Evolutionary conservation across 2,329 filamentous ascomycete species (phyloP).

Genomic region (Aspergillus uvarum): DNA sequence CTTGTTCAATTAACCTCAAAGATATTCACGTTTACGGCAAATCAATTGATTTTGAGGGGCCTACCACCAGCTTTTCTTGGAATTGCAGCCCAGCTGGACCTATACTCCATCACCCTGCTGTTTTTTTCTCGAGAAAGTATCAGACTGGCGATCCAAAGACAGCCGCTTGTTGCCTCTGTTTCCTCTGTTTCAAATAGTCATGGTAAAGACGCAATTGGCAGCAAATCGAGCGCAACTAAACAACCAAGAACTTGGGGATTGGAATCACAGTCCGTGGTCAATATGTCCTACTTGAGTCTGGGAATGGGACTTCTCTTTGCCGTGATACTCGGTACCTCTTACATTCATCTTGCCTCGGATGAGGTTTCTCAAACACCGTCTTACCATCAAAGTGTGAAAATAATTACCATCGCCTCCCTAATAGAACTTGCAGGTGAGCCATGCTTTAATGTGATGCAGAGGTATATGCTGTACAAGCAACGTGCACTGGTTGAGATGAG

Average conservation of each 20-base stretch:
- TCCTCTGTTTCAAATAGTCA: constrained; percentile 18
- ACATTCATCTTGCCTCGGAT: constrained; percentile 57
- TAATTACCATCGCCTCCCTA: constrained; percentile 59
- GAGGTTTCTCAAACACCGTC: constrained; percentile 60
- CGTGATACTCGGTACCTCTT: constrained; percentile 64
- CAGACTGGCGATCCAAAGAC: constrained; percentile 85
- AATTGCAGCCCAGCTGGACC: constrained; percentile 83
- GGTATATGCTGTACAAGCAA: constrained; percentile 73
- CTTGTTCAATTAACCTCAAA: constrained; percentile 84
- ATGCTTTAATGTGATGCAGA: constrained; percentile 83
- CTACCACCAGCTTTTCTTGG: constrained; percentile 83
- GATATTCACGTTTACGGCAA: constrained; percentile 83
- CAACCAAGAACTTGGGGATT: constrained; percentile 24
- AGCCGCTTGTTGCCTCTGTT: constrained; percentile 44
- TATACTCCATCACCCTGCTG: constrained; percentile 88
- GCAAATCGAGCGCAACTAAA: constrained; percentile 3
- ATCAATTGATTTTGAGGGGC: constrained; percentile 85
- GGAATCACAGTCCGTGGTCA: constrained; percentile 72
- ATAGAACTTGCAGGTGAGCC: constrained; percentile 85
- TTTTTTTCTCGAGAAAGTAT: constrained; percentile 93
- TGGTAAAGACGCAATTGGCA: constrained; percentile 10
- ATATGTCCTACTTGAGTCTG: constrained; percentile 80
- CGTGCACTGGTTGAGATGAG: constrained; percentile 80
- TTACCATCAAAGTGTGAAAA: constrained; percentile 56
- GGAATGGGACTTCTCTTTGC: constrained; percentile 66